Base-by-base conservation (phyloP, 352 stramenopile genomes). In the Aphanomyces stellatus region DNA sequence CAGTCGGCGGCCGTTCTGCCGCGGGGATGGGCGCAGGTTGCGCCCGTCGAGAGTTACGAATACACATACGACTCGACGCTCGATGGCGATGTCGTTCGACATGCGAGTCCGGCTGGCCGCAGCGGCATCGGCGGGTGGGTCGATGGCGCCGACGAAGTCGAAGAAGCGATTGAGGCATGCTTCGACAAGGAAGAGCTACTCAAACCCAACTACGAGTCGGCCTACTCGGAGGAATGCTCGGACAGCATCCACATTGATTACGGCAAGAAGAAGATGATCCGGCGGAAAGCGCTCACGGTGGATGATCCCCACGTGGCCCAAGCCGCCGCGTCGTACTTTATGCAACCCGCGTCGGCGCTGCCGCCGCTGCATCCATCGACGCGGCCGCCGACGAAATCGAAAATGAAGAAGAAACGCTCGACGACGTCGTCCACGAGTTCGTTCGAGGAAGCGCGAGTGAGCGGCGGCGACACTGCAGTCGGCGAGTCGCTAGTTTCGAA, bases 221-320 rank as follows among this genome's bases (percentile, higher is more conserved):
- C 88, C 61, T 93, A 93, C 57, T 88, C 78, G 33, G 80, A 91
- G 56, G 85, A 93, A 53, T 91, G 81, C 62, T 75, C 85, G 27
- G 82, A 91, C 68, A 91, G 85, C 60, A 64, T 51, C 31, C 73
- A 82, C 69, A 67, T 67, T 22, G 41, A 56, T 41, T 67, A 59
- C 24, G 60, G 48, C 48, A 42, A n/a, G 15, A 3, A n/a, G 8
- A 51, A 51, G 11, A 28, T 64, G 35, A 34, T 51, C 17, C 55
- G 55, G 25, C 55, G 55, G 7, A 49, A 64, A 30, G 55, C 55
- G n/a, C 35, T 64, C 2, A 64, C 55, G 6, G 6, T 64, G 19
- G 55, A 64, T 24, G 33, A 64, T 1, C 49, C 6, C 25, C 5
- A 37, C 19, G 19, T 24, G 7, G 8, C n/a, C 37, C n/a, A n/a